Base-by-base conservation (phyloP, 257 asterid genomes). In the Solanum neorickii region DNA sequence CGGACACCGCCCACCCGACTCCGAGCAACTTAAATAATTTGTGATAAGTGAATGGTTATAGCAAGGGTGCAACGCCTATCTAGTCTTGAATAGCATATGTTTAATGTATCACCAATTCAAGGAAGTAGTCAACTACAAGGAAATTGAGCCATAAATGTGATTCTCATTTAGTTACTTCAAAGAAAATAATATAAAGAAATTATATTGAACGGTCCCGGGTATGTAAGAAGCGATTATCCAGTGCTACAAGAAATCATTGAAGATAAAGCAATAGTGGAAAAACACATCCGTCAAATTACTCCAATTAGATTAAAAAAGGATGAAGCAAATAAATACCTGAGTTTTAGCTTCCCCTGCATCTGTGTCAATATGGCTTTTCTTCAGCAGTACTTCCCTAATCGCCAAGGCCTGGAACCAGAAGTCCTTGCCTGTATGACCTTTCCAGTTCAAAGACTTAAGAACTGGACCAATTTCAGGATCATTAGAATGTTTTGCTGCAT, bases 361-460 rank as follows among this genome's bases (percentile, higher is more conserved):
- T 56, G 86, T 86, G 84, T 82, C 87, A 74, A 77, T 82, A 88
- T 86, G 89, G 89, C 88, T 92, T 89, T 76, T 91, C 60, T 86
- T 82, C 90, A 91, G 86, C 83, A 92, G 82, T 20, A 92, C 89
- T 87, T 93, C 91, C 70, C 97, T 92, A 87, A 87, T 93, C 86
- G 88, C 88, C 90, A 95, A 77, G 86, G 91, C 93, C 90, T 93
- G 95, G 72, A 87, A 82, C 96, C 94, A 91, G 16, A 91, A 87
- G 78, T 92, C 93, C 37, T 87, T 87, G n/a, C 87, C 44, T 74
- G 92, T 92, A 84, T 91, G 87, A 25, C 90, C 93, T 69, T 88
- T 87, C 98, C 97, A 92, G 88, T 89, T 90, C 84, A 94, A 92
- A 87, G 88, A 89, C 31, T 90, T 94, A 4, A 96, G 98, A 21